A percentile compares a stretch with the other conserved stretches of the same genome.
Conservation (phyloP, 2,329 filamentous ascomycete genomes). For the Xylariaceae sp. region DNA sequence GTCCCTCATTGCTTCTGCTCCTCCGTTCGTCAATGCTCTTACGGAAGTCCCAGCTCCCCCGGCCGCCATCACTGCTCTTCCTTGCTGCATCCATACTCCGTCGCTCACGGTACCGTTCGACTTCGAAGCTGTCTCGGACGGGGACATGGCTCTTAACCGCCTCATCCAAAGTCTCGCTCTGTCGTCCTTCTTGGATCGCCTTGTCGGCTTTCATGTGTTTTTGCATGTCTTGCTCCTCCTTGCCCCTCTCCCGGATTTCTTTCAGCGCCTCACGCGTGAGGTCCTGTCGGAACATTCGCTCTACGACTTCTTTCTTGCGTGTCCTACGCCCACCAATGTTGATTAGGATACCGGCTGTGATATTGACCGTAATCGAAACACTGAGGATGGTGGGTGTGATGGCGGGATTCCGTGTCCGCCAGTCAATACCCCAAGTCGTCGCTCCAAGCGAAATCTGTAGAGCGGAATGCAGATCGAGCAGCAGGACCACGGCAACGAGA, state of each 20-base stretch:
- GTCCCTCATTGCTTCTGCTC: background rate
- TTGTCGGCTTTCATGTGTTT: conserved; percentile 27
- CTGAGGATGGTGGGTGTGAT: conserved; percentile 79
- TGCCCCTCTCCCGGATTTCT: conserved; percentile 48
- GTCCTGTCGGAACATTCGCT: conserved; percentile 73
- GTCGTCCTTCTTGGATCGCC: conserved; percentile 24
- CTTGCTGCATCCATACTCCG: no score
- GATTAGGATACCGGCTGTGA: conserved; percentile 73
- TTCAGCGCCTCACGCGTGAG: conserved; percentile 57
- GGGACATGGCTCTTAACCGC: conserved; percentile 19
- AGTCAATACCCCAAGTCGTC: conserved; percentile 76
- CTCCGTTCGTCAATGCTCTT: background rate
- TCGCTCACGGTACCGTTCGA: background rate
- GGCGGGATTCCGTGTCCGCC: conserved; percentile 65
- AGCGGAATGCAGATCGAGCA: conserved; percentile 76
- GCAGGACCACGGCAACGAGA: conserved; percentile 72
- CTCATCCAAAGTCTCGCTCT: conserved; percentile 27
- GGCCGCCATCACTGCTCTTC: background rate
- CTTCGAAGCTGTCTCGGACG: conserved; percentile 15
- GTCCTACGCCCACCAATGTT: conserved; percentile 72
- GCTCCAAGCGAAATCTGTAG: conserved; percentile 78
- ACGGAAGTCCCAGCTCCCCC: background rate
- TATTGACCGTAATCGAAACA: conserved; percentile 75
- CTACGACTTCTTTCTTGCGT: conserved; percentile 81
- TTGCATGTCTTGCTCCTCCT: conserved; percentile 34